Conservation (phyloP, 805 yeast species). For the Starmerella davenportii region DNA sequence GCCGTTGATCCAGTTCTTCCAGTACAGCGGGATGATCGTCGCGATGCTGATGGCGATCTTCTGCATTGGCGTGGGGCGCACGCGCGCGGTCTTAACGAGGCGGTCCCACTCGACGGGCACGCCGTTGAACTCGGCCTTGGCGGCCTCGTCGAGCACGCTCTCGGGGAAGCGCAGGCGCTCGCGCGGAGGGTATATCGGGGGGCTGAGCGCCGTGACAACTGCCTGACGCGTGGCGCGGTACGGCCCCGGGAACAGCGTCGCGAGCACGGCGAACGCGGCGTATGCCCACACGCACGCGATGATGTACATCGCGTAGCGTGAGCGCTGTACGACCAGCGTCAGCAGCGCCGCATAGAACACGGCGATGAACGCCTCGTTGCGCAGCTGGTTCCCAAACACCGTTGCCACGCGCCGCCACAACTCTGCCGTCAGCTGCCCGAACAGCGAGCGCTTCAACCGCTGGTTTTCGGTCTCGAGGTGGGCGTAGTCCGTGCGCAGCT, state of each 20-base stretch:
- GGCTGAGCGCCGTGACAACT: background rate
- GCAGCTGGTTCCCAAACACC: background rate
- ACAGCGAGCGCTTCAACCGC: background rate
- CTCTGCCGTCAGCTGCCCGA: background rate
- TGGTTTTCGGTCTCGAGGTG: background rate
- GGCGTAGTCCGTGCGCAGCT: background rate
- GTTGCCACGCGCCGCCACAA: background rate
- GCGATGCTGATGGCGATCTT: background rate
- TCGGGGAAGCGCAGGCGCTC: background rate
- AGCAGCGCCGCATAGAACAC: background rate
- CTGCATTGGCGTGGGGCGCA: slow-evolving; percentile 2
- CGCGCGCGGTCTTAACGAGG: slow-evolving; percentile 1
- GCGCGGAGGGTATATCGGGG: background rate
- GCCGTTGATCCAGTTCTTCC: slow-evolving; percentile 2
- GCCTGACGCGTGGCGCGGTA: background rate
- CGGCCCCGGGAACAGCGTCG: background rate
- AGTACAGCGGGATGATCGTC: slow-evolving; percentile 1
- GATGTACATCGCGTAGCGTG: background rate
- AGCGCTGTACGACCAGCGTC: background rate
- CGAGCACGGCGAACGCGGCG: background rate
- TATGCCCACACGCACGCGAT: background rate
- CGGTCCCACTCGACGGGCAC: background rate
- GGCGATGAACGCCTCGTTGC: background rate
- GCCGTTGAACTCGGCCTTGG: background rate
- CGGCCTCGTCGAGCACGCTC: background rate